Evolutionary conservation across 2,329 filamentous ascomycete species (phyloP), one percentile per base, ranked within the genome.

Genomic region (Hymenoscyphus repandus): DNA sequence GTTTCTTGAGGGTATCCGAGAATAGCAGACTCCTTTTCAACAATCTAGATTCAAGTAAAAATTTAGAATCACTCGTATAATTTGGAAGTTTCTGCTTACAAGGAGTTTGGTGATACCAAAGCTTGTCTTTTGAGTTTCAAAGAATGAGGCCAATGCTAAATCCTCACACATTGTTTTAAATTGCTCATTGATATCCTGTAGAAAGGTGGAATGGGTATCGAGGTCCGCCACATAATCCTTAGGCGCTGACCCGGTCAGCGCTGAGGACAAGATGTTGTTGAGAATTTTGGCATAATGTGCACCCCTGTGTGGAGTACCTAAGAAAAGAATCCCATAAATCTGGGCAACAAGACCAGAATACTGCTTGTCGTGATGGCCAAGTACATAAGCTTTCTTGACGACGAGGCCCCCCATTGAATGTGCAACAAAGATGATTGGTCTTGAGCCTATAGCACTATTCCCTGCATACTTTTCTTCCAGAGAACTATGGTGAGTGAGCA

Each of bases 91-190:
- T 11, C 27, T 30, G 18, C 18, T n/a, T 13, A 43, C 41, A 11
- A 27, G 18, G 13, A 22, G 22, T 6, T 58, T 64, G 17, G 55
- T 56, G 20, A 59, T 33, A 32, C 61, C 65, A n/a, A 64, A 51
- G 15, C 56, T 50, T 5, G 63, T 61, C 12, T 60, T 59, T 18
- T 67, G 56, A 0, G 71, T 74, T 55, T 76, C 74, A 54, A 74
- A 74, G 52, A 76, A 76, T 0, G 72, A 74, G 58, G 67, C 66
- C 4, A 76, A 59, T 1, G 64, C 56, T 1, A 75, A 52, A 15
- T 63, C 58, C 2, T 58, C 53, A 0, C 67, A 65, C 52, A 68
- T 57, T 42, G 73, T 66, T 1, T 69, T 67, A 53, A 76, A 76
- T 30, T 67, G 57, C 4, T 74, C 70, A 54, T 76, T 75, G 49